Conservation (phyloP, 2,329 filamentous ascomycete species). For the Exophiala spinifera region DNA sequence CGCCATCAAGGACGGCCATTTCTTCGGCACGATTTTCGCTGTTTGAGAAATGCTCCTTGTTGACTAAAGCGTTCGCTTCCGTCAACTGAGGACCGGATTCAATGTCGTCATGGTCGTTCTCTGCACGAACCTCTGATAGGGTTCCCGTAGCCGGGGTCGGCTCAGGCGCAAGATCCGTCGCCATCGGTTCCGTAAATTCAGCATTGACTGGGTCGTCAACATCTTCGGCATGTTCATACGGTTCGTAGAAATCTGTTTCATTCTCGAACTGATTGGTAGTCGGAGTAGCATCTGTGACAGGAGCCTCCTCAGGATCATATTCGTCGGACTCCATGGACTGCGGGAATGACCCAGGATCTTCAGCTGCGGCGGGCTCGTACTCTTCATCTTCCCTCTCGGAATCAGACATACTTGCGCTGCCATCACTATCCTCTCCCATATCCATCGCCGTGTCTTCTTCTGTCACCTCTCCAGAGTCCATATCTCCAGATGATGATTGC, state of each 20-base stretch:
- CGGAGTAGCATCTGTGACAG: constrained; percentile 13
- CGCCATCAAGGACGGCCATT: constrained; percentile 5
- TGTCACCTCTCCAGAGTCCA: neutral
- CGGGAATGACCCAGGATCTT: constrained; percentile 13
- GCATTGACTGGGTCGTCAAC: constrained; percentile 1
- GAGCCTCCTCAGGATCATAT: constrained; percentile 36
- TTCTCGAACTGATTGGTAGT: constrained; percentile 10
- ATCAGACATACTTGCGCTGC: constrained; percentile 31
- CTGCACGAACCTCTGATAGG: constrained; percentile 9
- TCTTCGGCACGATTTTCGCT: neutral
- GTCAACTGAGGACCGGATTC: constrained; percentile 14
- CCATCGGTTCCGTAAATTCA: neutral
- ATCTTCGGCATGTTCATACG: constrained; percentile 10
- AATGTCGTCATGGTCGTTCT: constrained; percentile 13
- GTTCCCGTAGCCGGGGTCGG: neutral
- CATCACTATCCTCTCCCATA: constrained; percentile 24
- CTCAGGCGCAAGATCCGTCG: neutral
- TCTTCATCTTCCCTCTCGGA: constrained; percentile 43
- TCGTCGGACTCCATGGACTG: constrained; percentile 22
- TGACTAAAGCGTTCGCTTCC: constrained; percentile 13
- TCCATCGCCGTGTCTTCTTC: constrained; percentile 14
- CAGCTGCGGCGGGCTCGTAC: constrained; percentile 25
- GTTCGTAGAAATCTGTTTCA: constrained; percentile 24
- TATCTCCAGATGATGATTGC: neutral
- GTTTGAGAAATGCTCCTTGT: constrained; percentile 5